phyloP scores from a whole-genome alignment of 139 green algal species.

The Zygnema circumcarinatum region DNA sequence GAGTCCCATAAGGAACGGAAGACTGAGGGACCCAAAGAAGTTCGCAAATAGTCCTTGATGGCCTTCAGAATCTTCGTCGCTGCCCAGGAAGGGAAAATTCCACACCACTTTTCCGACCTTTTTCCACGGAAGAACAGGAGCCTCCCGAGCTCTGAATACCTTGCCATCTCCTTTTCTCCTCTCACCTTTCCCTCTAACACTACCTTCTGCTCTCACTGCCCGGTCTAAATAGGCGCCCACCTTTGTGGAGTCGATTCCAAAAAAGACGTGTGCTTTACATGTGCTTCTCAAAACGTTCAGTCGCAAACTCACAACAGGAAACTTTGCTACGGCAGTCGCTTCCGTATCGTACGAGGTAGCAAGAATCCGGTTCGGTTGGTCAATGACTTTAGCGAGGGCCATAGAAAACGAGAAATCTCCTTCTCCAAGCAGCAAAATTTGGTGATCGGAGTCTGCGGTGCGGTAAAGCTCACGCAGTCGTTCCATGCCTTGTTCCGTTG shows the following conservation, averaged over 20 bases:
- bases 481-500: not conserved
- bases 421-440: slow-evolving; percentile 62
- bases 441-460: not conserved
- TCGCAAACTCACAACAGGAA: not conserved
- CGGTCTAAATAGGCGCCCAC: not conserved
- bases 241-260: slow-evolving; percentile 5
- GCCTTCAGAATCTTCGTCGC: slow-evolving; percentile 54
- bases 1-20: slow-evolving; percentile 18
- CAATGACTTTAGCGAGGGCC: slow-evolving; percentile 26
- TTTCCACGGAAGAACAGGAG: not conserved
- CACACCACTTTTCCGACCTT: slow-evolving; percentile 51
- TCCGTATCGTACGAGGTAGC: not conserved
- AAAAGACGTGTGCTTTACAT: not conserved
- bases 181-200: not conserved
- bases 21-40: slow-evolving; percentile 23
- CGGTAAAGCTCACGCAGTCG: not conserved
- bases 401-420: slow-evolving; percentile 61
- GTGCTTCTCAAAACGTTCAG: not conserved
- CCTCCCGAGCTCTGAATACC: not conserved
- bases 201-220: too few relatives aligned
- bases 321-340: not conserved
- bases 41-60: slow-evolving; percentile 51
- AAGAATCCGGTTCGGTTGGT: not conserved
- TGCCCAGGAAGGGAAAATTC: slow-evolving; percentile 55
- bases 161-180: not conserved